A percentile compares a stretch with the other conserved stretches of the same genome.
Conservation (phyloP, 495 filamentous ascomycete genomes). For the Aspergillus homomorphus region DNA sequence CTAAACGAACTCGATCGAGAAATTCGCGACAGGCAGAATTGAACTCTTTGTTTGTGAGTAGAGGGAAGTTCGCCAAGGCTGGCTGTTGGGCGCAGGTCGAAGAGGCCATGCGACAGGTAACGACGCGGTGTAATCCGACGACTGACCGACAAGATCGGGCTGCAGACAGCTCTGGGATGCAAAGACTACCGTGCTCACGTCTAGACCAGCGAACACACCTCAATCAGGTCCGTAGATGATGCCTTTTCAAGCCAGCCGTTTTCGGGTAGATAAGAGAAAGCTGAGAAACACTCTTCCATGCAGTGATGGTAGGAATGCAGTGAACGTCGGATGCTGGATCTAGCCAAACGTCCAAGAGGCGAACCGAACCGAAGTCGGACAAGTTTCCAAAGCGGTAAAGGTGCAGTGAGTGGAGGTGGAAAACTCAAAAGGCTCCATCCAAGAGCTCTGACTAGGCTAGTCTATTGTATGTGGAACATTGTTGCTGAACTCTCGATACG, state of each 20-base stretch:
- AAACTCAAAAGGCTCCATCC: too few relatives aligned
- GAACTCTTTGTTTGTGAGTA: slow-evolving; percentile 58
- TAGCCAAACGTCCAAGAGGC: too few relatives aligned
- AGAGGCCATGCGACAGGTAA: slow-evolving; percentile 25
- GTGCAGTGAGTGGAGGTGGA: too few relatives aligned
- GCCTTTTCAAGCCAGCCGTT: slow-evolving; percentile 6
- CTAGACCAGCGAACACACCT: slow-evolving; percentile 14
- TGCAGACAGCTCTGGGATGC: slow-evolving; percentile 12
- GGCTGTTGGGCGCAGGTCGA: neutral
- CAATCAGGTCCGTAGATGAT: slow-evolving; percentile 14
- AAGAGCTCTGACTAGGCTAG: too few relatives aligned
- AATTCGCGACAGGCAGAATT: slow-evolving; percentile 57
- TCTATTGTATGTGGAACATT: too few relatives aligned
- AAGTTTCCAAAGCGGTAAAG: too few relatives aligned
- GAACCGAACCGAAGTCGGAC: too few relatives aligned
- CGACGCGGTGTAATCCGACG: slow-evolving; percentile 19
- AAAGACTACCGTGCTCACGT: neutral
- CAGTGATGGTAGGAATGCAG: too few relatives aligned
- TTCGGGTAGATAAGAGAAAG: slow-evolving; percentile 8
- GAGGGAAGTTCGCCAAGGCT: slow-evolving; percentile 43
- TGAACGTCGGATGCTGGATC: too few relatives aligned
- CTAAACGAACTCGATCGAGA: slow-evolving; percentile 46
- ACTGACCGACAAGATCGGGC: slow-evolving; percentile 15
- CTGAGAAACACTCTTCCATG: slow-evolving; percentile 4
- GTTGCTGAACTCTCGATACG: too few relatives aligned